These are phyloP conservation scores for Endotrypanum monterogeii DNA, from an alignment of 208 protist genomes.

Conservation along the genomic window DNA sequence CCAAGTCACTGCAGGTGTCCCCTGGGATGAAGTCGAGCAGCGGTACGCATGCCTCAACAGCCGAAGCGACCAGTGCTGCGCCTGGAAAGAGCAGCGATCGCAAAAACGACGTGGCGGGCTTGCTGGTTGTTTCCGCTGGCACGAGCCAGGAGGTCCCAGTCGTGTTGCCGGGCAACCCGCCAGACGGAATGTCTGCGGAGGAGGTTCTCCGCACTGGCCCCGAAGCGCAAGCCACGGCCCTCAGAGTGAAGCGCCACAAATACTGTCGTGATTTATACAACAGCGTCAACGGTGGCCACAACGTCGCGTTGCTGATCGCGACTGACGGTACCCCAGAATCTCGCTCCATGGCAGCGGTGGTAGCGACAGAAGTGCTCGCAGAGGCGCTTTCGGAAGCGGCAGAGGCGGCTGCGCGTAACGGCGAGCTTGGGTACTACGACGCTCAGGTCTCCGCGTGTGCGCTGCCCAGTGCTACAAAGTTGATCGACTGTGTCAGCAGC, in stretches of 20 bases:
- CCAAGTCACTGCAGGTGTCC: neutral
- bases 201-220: conserved; percentile 24
- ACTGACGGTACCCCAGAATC: conserved; percentile 27
- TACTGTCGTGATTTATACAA: conserved; percentile 16
- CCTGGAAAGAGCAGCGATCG: conserved; percentile 2
- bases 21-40: neutral
- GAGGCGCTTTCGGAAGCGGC: conserved; percentile 36
- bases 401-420: conserved; percentile 26
- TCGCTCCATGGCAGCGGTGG: conserved; percentile 18
- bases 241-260: conserved; percentile 4
- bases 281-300: conserved; percentile 55
- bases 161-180: conserved; percentile 13
- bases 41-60: neutral
- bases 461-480: conserved; percentile 34
- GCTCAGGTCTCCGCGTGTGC: conserved; percentile 40
- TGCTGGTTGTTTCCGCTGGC: conserved; percentile 21
- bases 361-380: conserved; percentile 27
- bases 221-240: conserved; percentile 9
- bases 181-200: conserved; percentile 7
- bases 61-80: neutral
- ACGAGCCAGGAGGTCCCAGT: neutral
- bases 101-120: conserved; percentile 3
- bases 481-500: conserved; percentile 27
- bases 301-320: conserved; percentile 41
- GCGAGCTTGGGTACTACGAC: conserved; percentile 43